A percentile compares a stretch with the other conserved stretches of the same genome.
Conservation (phyloP, 192 early-diverging fungal genomes). For the Polychytrium aggregatum region DNA sequence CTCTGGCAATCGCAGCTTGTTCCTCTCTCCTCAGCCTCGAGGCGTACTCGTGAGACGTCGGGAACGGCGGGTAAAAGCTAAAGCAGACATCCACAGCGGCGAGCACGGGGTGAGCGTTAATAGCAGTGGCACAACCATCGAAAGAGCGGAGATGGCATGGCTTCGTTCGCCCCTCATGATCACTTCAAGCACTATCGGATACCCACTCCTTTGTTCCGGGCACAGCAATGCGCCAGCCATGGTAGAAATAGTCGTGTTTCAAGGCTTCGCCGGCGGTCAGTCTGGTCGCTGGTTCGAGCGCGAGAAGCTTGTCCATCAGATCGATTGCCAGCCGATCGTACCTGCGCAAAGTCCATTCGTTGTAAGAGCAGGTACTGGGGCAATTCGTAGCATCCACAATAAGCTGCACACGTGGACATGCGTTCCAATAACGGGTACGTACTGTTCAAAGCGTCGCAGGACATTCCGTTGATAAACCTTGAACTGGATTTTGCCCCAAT, state of each 20-base stretch:
- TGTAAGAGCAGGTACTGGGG: not conserved
- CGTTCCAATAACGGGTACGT: not conserved
- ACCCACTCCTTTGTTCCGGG: constrained; percentile 20
- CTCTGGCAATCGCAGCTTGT: no score
- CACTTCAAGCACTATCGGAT: no score
- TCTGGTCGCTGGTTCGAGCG: constrained; percentile 63
- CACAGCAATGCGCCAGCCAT: constrained; percentile 11
- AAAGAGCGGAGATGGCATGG: no score
- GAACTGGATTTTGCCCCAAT: not conserved
- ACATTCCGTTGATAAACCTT: constrained; percentile 5
- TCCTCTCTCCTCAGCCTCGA: no score
- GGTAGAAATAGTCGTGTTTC: constrained; percentile 63
- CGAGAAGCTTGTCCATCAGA: constrained; percentile 66
- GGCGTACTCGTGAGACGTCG: no score
- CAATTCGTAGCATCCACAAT: no score
- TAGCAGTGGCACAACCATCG: no score
- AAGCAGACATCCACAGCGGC: no score
- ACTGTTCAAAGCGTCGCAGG: not conserved
- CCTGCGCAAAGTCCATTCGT: not conserved
- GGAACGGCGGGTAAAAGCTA: no score
- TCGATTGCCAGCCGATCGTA: constrained; percentile 3
- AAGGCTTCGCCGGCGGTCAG: constrained; percentile 64
- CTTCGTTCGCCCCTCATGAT: no score
- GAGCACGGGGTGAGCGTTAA: no score
- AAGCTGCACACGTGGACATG: not conserved